These are phyloP conservation scores for Trichoderma asperellum DNA, from an alignment of 2,329 filamentous ascomycete genomes.

Conservation along the genomic window DNA sequence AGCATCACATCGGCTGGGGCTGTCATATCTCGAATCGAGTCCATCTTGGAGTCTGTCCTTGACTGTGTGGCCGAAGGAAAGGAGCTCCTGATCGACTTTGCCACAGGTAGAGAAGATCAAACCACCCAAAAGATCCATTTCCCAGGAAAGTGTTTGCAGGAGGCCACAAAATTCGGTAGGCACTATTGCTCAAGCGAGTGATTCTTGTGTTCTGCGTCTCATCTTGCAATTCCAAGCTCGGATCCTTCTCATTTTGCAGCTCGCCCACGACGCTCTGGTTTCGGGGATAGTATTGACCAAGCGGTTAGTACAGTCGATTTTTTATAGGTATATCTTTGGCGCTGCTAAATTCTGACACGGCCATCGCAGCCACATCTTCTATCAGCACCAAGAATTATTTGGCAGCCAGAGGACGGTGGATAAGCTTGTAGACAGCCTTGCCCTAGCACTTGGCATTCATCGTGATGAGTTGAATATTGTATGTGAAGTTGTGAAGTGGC, in stretches of 20 bases:
- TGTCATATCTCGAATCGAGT: constrained; percentile 44
- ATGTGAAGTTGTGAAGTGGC: constrained; percentile 39
- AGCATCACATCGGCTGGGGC: constrained; percentile 31
- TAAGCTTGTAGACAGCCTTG: constrained; percentile 72
- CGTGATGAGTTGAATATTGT: constrained; percentile 73
- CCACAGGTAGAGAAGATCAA: constrained; percentile 31
- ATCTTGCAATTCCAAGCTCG: constrained; percentile 48
- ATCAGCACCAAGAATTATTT: constrained; percentile 75
- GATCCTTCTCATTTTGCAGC: constrained; percentile 61
- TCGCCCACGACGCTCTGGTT: constrained; percentile 62
- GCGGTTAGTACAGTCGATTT: constrained; percentile 49
- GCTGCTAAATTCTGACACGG: background rate
- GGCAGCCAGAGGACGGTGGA: constrained; percentile 70
- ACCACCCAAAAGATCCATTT: constrained; percentile 43
- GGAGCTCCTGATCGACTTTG: constrained; percentile 38
- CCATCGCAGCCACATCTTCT: constrained; percentile 71
- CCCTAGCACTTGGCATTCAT: constrained; percentile 67
- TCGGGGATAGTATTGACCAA: constrained; percentile 62
- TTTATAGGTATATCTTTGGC: too few species aligned
- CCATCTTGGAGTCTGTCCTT: constrained; percentile 39
- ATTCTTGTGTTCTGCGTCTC: background rate
- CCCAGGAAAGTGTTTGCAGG: constrained; percentile 52
- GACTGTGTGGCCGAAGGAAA: constrained; percentile 36
- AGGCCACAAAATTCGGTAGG: constrained; percentile 59
- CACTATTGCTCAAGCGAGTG: background rate